phyloP scores from a whole-genome alignment of 2,329 filamentous ascomycete species.

The Talaromyces sp. region DNA sequence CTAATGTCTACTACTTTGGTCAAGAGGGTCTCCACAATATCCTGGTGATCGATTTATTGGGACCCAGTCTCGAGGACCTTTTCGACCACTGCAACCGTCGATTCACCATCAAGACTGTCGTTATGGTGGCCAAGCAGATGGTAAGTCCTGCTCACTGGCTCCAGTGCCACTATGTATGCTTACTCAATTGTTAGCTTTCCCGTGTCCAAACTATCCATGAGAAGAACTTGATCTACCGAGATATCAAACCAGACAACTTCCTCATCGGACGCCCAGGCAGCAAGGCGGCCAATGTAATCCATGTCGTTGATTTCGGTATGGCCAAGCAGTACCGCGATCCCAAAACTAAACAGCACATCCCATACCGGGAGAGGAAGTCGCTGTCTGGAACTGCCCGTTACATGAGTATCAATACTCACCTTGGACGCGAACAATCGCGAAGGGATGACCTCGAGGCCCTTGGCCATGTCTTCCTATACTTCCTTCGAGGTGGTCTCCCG shows the following conservation, averaged over 20 bases:
- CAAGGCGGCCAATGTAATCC: constrained; percentile 95
- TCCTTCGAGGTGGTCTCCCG: constrained; percentile 60
- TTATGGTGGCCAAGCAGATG: constrained; percentile 99
- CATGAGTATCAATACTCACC: constrained; percentile 99
- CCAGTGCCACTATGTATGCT: not conserved
- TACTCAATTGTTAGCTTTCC: constrained; percentile 58
- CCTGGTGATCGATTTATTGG: constrained; percentile 92
- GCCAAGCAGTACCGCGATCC: constrained; percentile 98
- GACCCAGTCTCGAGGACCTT: constrained; percentile 89
- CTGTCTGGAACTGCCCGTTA: constrained; percentile 94
- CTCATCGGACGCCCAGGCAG: constrained; percentile 87
- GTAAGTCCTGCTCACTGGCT: constrained; percentile 42
- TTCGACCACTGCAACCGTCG: constrained; percentile 96
- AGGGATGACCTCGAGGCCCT: constrained; percentile 90
- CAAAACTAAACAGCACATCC: constrained; percentile 98
- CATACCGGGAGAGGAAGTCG: constrained; percentile 94
- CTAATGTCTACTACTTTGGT: constrained; percentile 99
- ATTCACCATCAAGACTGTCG: constrained; percentile 95
- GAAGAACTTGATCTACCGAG: constrained; percentile 97
- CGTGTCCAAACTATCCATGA: constrained; percentile 94
- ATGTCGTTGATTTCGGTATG: constrained; percentile 99
- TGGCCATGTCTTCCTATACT: constrained; percentile 68
- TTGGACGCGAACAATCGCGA: constrained; percentile 92
- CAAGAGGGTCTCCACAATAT: constrained; percentile 99
- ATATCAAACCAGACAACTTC: constrained; percentile 99